Evolutionary conservation across 352 stramenopile species (phyloP).

Genomic region (Pythium insidiosum): DNA sequence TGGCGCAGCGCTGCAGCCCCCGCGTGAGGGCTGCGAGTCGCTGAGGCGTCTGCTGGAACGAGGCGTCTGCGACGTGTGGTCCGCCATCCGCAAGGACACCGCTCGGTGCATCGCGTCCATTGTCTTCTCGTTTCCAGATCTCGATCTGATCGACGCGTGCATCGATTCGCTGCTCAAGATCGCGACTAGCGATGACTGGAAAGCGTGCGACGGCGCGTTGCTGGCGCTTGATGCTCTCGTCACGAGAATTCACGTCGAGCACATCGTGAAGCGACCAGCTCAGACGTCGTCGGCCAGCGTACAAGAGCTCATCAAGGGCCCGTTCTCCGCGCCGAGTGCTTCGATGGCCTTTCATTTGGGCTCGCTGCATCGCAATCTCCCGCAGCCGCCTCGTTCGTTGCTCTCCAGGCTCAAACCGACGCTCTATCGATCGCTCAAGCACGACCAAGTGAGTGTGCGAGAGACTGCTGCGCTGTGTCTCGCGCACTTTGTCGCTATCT

Average conservation of each 20-base stretch:
- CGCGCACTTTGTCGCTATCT: conserved; percentile 32
- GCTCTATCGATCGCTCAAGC: conserved; percentile 45
- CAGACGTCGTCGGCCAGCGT: background rate
- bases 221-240: conserved; percentile 28
- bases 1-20: too few species aligned
- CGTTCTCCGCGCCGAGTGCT: background rate
- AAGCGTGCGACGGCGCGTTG: conserved; percentile 39
- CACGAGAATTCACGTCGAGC: conserved; percentile 17
- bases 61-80: conserved; percentile 64
- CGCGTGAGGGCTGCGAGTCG: too few species aligned
- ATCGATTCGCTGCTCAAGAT: conserved; percentile 34
- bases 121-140: conserved; percentile 18
- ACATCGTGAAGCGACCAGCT: background rate
- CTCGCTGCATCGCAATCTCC: conserved; percentile 5
- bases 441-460: conserved; percentile 52
- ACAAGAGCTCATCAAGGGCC: conserved; percentile 5
- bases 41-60: too few species aligned
- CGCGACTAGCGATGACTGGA: conserved; percentile 22
- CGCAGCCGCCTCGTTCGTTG: conserved; percentile 19
- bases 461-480: conserved; percentile 40
- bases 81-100: conserved; percentile 48
- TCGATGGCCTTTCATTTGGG: conserved; percentile 23
- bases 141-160: conserved; percentile 26
- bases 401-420: conserved; percentile 33
- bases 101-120: conserved; percentile 16